Evolutionary conservation across 768 basidiomycete species (phyloP).

Genomic region (Hygrophoropsis aurantiaca): DNA sequence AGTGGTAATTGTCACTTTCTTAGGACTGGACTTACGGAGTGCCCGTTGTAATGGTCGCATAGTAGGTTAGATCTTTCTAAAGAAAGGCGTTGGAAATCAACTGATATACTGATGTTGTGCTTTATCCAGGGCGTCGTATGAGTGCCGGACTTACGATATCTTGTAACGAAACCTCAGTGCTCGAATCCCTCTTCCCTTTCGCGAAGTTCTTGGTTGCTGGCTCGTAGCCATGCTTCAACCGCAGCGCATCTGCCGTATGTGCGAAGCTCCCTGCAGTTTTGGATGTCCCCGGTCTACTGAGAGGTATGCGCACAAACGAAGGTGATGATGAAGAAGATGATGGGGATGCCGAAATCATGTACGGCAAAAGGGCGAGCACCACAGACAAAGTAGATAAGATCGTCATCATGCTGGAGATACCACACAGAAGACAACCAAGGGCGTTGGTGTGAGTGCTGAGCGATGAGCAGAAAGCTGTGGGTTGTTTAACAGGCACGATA

Average conservation of each 20-base stretch:
- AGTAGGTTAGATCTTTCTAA: slow-evolving; percentile 40
- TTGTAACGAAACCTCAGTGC: slow-evolving; percentile 17
- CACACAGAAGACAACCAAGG: no score
- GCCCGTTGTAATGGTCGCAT: slow-evolving; percentile 53
- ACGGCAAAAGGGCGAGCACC: slow-evolving; percentile 25
- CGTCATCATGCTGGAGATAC: no score
- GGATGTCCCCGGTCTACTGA: slow-evolving; percentile 36
- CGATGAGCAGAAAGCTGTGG: no score
- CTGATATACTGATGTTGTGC: no score
- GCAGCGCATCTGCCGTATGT: slow-evolving; percentile 41
- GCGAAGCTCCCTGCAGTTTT: slow-evolving; percentile 36
- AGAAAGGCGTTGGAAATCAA: slow-evolving; percentile 47
- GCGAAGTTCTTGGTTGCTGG: not conserved
- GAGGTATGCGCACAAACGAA: slow-evolving; percentile 49
- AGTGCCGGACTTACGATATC: no score
- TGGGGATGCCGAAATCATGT: slow-evolving; percentile 28
- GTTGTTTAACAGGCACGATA: no score
- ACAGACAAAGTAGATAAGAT: slow-evolving; percentile 18
- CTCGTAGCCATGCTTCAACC: slow-evolving; percentile 45
- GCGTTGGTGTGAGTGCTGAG: no score
- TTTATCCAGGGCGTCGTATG: no score
- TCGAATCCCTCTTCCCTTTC: slow-evolving; percentile 34
- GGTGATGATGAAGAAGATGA: no score
- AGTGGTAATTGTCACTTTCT: not conserved
- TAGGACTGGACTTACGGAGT: slow-evolving; percentile 54